Evolutionary conservation across 441 rosid genomes (phyloP), one percentile per base, ranked within the genome.

Genomic region (Rhodomyrtus psidioides): DNA sequence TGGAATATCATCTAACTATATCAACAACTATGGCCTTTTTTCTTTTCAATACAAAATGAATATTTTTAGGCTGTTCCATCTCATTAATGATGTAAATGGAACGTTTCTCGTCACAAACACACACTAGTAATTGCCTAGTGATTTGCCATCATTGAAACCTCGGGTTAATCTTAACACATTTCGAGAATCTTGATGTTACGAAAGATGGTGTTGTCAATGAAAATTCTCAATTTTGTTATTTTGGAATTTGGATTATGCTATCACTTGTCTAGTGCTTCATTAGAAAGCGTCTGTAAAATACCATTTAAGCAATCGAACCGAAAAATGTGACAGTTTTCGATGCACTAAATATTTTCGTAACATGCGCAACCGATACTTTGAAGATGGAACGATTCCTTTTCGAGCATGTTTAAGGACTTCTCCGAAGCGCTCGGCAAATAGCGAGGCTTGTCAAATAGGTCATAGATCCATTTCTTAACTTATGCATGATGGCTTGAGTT

Each of bases 241-340:
- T 58, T 58, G 16, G 30, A 12, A 58, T n/a, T 58, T 26, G 62
- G 62, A 58, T n/a, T 58, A 44, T 44, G 46, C 53, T 13, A 49
- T 49, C 53, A 49, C 42, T 39, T 39, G 42, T 39, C 42, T 49
- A 12, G 2, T 51, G 12, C 42, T 2, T 3, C 53, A 12, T 12
- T 51, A 51, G 53, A 51, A 51, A 51, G 53, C 12, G 53, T 51
- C 14, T 10, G 14, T 51, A 51, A 12, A 12, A 51, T 59, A 27
- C 7, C 14, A 27, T 4, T 59, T 13, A 27, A 14, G 65, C 9
- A 1, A 13, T n/a, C 4, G 0, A n/a, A n/a, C 2, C 6, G 17
- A 5, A 17, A 53, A 53, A 53, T 6, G 55, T 16, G 1, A 6
- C 10, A 0, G 5, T 62, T 62, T 10, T 42, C 3, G 17, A 62